These are phyloP conservation scores for Ogataea nitratoaversa DNA, from an alignment of 805 yeast genomes.

Conservation along the genomic window DNA sequence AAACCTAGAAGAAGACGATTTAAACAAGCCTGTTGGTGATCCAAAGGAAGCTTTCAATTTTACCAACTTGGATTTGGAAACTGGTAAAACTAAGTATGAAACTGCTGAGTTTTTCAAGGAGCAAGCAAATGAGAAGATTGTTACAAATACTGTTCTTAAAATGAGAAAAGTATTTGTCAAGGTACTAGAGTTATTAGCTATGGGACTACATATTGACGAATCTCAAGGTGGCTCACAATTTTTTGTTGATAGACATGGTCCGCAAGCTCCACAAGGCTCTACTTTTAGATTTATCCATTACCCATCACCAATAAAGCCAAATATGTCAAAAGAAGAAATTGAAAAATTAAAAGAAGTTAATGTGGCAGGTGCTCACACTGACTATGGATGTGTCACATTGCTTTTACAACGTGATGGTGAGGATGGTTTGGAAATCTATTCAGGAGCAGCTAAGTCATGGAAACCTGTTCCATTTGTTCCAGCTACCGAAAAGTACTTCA, in stretches of 20 bases:
- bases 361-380: slow-evolving; percentile 82
- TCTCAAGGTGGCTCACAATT: slow-evolving; percentile 49
- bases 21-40: slow-evolving; percentile 38
- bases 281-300: slow-evolving; percentile 69
- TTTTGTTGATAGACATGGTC: slow-evolving; percentile 59
- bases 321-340: slow-evolving; percentile 42
- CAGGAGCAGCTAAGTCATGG: slow-evolving; percentile 57
- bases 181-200: slow-evolving; percentile 53
- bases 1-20: slow-evolving; percentile 35
- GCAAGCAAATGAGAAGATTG: slow-evolving; percentile 36
- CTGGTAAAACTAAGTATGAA: slow-evolving; percentile 40
- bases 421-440: slow-evolving; percentile 67
- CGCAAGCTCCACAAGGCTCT: slow-evolving; percentile 50
- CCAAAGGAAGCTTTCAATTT: slow-evolving; percentile 62
- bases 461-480: slow-evolving; percentile 60
- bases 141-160: slow-evolving; percentile 39
- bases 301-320: slow-evolving; percentile 51
- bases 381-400: slow-evolving; percentile 72
- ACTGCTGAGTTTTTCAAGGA: slow-evolving; percentile 52
- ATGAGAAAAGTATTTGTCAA: slow-evolving; percentile 46
- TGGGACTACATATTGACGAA: slow-evolving; percentile 59
- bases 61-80: slow-evolving; percentile 45
- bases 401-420: slow-evolving; percentile 66
- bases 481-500: slow-evolving; percentile 33
- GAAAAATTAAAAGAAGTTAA: slow-evolving; percentile 31